These are phyloP conservation scores for Aureobasidium lini DNA, from an alignment of 2,329 filamentous ascomycete genomes.

Conservation along the genomic window DNA sequence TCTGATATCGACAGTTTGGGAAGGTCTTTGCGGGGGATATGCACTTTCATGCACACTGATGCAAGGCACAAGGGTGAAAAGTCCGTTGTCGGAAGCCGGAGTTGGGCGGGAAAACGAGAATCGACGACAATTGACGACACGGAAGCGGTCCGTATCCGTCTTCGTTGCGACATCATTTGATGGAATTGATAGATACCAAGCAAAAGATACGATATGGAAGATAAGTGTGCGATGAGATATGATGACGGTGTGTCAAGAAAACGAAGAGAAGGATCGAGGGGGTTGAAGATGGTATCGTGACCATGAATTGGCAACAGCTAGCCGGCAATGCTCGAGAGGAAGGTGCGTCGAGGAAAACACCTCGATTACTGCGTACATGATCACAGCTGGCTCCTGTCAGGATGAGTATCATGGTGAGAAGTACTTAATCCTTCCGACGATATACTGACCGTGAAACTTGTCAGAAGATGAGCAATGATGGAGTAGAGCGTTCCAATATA, in stretches of 20 bases:
- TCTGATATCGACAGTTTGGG: not conserved
- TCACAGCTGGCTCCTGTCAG: too few relatives aligned
- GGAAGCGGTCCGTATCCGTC: not conserved
- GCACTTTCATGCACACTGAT: not conserved
- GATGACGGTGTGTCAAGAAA: constrained; percentile 3
- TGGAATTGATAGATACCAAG: not conserved
- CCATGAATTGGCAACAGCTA: not conserved
- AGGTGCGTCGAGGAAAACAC: too few relatives aligned
- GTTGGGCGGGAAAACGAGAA: not conserved
- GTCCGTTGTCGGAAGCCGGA: not conserved
- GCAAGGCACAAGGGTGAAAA: not conserved
- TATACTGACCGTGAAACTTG: too few relatives aligned
- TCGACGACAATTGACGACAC: not conserved
- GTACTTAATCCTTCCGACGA: too few relatives aligned
- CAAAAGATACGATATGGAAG: constrained; percentile 1
- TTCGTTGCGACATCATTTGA: not conserved
- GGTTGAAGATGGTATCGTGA: not conserved
- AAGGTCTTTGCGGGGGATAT: constrained; percentile 1
- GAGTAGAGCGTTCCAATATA: too few relatives aligned
- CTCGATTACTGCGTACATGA: too few relatives aligned
- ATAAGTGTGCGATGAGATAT: not conserved
- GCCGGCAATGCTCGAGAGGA: too few relatives aligned
- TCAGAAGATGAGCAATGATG: too few relatives aligned
- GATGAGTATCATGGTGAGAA: too few relatives aligned
- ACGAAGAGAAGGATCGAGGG: not conserved